phyloP scores from a whole-genome alignment of 352 stramenopile species.

The Aphanomyces stellatus region DNA sequence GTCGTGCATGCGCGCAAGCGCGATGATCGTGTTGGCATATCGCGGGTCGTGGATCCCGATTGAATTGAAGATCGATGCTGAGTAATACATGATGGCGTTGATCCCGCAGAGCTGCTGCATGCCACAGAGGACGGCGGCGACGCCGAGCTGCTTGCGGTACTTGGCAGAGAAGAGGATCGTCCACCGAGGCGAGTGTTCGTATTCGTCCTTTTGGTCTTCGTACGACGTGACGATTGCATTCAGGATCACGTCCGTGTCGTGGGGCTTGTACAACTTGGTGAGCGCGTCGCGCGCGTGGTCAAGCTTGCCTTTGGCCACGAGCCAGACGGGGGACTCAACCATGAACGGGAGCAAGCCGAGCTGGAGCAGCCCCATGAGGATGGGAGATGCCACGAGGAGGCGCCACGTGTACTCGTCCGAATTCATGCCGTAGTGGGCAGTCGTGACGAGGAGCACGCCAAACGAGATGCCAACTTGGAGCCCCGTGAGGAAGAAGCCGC shows the following conservation, averaged over 20 bases:
- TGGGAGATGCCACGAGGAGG: conserved; percentile 36
- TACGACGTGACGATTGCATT: neutral
- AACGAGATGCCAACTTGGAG: conserved; percentile 42
- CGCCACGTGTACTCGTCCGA: conserved; percentile 38
- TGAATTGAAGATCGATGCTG: conserved; percentile 45
- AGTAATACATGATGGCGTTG: conserved; percentile 71
- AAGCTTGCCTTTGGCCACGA: conserved; percentile 27
- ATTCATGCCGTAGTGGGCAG: conserved; percentile 15
- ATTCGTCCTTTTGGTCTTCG: neutral
- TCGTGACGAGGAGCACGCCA: conserved; percentile 39
- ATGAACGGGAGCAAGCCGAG: conserved; percentile 30
- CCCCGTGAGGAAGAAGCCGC: conserved; percentile 26
- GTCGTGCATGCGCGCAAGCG: conserved; percentile 45
- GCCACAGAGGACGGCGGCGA: neutral
- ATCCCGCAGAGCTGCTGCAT: conserved; percentile 51
- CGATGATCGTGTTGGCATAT: conserved; percentile 45
- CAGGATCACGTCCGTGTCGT: neutral
- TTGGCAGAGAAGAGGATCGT: neutral
- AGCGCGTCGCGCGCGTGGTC: conserved; percentile 25
- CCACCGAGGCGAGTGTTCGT: neutral
- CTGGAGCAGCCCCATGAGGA: conserved; percentile 31
- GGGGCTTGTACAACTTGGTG: conserved; percentile 4
- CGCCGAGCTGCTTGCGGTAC: conserved; percentile 2
- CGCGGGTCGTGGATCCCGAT: conserved; percentile 46
- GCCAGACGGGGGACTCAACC: conserved; percentile 36